These are phyloP conservation scores for Leishmania major DNA, from an alignment of 208 protist species.

Conservation along the genomic window DNA sequence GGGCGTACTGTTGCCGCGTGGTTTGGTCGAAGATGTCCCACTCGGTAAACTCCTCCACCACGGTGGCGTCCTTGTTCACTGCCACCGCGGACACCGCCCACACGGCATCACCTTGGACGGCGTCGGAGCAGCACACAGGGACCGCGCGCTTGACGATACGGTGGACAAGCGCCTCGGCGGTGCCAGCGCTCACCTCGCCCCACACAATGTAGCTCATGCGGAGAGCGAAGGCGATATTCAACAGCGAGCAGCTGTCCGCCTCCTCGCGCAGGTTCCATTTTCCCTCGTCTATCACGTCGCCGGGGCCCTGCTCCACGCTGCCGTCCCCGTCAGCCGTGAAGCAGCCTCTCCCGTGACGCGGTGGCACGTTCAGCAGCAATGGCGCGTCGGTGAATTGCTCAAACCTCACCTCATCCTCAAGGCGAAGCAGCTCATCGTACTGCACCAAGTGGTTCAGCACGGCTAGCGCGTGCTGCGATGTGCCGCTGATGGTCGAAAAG, in stretches of 20 bases:
- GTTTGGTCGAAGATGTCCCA: conserved; percentile 25
- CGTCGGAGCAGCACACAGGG: conserved; percentile 17
- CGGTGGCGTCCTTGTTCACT: background rate
- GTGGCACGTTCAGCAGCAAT: conserved; percentile 57
- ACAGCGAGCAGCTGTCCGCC: conserved; percentile 68
- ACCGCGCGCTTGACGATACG: conserved; percentile 17
- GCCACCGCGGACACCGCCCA: background rate
- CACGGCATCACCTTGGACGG: background rate
- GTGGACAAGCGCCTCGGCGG: conserved; percentile 12
- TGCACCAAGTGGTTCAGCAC: conserved; percentile 71
- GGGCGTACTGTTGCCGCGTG: conserved; percentile 19
- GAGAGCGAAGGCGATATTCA: conserved; percentile 67
- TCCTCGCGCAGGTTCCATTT: conserved; percentile 75
- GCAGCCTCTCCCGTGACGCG: background rate
- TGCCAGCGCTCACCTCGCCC: conserved; percentile 37
- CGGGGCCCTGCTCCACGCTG: background rate
- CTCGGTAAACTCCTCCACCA: conserved; percentile 15
- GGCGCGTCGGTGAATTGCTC: conserved; percentile 84
- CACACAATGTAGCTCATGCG: conserved; percentile 85
- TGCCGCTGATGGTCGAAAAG: conserved; percentile 39
- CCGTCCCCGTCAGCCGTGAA: conserved; percentile 3
- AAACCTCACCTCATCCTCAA: conserved; percentile 64
- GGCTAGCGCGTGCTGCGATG: conserved; percentile 40
- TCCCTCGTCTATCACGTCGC: conserved; percentile 16
- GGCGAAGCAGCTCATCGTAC: conserved; percentile 66